Evolutionary conservation across 441 rosid species (phyloP).

Genomic region (Croton laevigatus): DNA sequence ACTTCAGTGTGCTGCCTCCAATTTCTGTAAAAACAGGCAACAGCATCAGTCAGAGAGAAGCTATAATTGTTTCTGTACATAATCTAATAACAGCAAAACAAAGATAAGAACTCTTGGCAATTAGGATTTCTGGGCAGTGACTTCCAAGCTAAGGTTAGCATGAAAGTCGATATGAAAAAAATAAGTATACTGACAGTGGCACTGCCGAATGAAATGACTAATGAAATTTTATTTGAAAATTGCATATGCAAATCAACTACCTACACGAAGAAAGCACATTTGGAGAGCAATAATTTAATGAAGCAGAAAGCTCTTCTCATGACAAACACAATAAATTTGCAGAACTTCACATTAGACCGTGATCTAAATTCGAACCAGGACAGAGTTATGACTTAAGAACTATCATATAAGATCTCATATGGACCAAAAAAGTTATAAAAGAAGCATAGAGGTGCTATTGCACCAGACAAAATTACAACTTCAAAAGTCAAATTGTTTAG

Average conservation of each 20-base stretch:
- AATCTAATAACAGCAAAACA: background rate
- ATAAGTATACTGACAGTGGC: background rate
- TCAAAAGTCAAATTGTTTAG: background rate
- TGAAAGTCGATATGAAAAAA: background rate
- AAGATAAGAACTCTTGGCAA: background rate
- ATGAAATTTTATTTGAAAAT: background rate
- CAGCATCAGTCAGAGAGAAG: slow-evolving; percentile 6
- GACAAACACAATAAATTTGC: background rate
- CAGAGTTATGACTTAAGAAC: background rate
- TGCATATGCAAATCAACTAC: background rate
- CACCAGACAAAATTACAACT: background rate
- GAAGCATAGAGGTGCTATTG: background rate
- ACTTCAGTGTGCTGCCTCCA: slow-evolving; percentile 52
- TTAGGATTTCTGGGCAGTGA: background rate
- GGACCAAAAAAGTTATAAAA: background rate
- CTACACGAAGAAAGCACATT: background rate
- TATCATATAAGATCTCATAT: background rate
- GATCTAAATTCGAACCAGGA: background rate
- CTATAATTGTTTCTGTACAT: background rate
- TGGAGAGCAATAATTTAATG: background rate
- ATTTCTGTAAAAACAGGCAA: slow-evolving; percentile 39
- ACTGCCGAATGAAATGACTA: background rate
- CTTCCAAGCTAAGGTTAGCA: background rate
- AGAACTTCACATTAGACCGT: background rate
- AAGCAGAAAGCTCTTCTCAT: background rate